Evolutionary conservation across 2,329 filamentous ascomycete species (phyloP), one percentile per base, ranked within the genome.

Genomic region (Hypoxylon sp.): DNA sequence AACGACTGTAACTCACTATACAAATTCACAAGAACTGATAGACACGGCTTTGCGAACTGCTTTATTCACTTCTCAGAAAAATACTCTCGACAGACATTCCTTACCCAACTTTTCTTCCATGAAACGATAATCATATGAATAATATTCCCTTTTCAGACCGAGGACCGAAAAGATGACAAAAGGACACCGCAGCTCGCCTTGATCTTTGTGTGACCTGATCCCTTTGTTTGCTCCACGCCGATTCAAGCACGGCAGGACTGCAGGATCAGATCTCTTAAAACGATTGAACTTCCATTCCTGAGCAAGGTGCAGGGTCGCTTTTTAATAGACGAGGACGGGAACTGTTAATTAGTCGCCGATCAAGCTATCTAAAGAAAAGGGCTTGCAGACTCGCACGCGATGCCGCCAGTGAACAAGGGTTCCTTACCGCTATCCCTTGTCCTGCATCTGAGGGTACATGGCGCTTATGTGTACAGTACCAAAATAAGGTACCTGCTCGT

Each of bases 271-370:
- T 59, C 25, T 67, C 34, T 27, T 47, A 46, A 56, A 52, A 60
- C 46, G 43, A 39, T 56, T 16, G 25, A 56, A 47, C 23, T 51
- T 59, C 59, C 59, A 32, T 60, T 63, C 41, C 60, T 19, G 58
- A 62, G 58, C 25, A 41, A 50, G 58, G 16, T 53, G 45, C 37
- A 57, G 48, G 51, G 63, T 62, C 63, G 64, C 47, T 56, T 67
- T 62, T 69, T 68, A 67, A 65, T 67, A 58, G 65, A 63, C 58
- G 16, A 62, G 34, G 59, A 65, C 56, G 65, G 68, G 50, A 64
- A 59, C 57, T 61, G 46, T 62, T 63, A 55, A 66, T 68, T 68
- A 65, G 70, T 73, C 67, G 73, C 70, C 71, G 73, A 74, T 70
- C 71, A 73, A 74, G 66, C 69, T 57, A 34, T 61, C 54, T 58